Evolutionary conservation across 768 basidiomycete species (phyloP), one percentile per base, ranked within the genome.

Genomic region (Naganishia kalamii): DNA sequence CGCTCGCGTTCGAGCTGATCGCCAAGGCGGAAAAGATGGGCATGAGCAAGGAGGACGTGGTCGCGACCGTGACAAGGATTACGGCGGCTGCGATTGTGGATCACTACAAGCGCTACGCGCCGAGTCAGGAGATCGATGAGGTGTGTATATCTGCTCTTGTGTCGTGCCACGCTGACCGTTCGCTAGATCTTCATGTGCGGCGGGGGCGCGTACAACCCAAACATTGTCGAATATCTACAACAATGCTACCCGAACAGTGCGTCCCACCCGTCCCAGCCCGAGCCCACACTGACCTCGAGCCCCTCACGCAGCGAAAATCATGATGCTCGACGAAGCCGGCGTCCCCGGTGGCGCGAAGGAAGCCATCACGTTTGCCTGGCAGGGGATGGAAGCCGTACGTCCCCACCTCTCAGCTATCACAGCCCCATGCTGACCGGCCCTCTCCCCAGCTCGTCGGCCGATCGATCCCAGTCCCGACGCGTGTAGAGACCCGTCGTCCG

Each of bases 111-210:
- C 70, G 70, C n/a, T 71, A 71, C 47, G 70, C 68, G 7, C 70
- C 70, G 0, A 62, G 64, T 59, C 68, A 71, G 57, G 68, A 70
- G 37, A 70, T 72, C 29, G 69, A 70, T 65, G 71, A 70, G 41
- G 51, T 63, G 35, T n/a, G 62, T 52, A 3, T 37, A 35, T 23
- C 25, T 21, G 41, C 37, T 12, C 40, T 41, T 6, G n/a, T n/a
- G n/a, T 44, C 25, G 17, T 37, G 41, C 23, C 13, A 21, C 12
- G 37, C 25, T 27, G 21, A 15, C 40, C 35, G 57, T 35, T 59
- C 13, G 40, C 35, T 44, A 63, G 69, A 69, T 72, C 54, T 72
- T 69, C 68, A 70, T 72, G 68, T 72, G 71, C 62, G 71, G 71
- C n/a, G 71, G 71, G 17, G 71, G 71, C 19, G 71, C 69, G 13